Evolutionary conservation across 2,329 filamentous ascomycete species (phyloP).

Genomic region (Paracamarosporium sp.): DNA sequence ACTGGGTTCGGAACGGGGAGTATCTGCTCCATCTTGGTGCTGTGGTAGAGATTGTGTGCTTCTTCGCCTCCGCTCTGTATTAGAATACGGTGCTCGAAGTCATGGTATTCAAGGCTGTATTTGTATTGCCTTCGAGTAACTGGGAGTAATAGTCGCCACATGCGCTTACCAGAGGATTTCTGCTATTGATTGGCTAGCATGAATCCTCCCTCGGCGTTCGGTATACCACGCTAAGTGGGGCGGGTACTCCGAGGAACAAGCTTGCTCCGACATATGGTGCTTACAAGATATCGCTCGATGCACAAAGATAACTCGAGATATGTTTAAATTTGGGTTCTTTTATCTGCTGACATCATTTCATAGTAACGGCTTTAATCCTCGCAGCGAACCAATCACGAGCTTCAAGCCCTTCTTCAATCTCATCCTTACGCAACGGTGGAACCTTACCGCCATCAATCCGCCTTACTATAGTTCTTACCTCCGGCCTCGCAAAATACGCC

Average conservation of each 20-base stretch:
- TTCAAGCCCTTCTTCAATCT: background rate
- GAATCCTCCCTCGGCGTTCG: slow-evolving; percentile 7
- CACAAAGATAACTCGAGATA: background rate
- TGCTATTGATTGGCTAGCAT: background rate
- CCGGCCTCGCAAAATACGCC: background rate
- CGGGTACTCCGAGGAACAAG: background rate
- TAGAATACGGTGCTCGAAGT: background rate
- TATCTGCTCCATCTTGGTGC: slow-evolving; percentile 13
- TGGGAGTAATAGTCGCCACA: background rate
- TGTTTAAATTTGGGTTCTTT: background rate
- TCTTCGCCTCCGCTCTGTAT: too few relatives aligned
- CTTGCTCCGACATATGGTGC: background rate
- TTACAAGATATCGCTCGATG: background rate
- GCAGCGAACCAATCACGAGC: background rate
- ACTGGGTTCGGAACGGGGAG: slow-evolving; percentile 41
- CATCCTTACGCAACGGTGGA: background rate
- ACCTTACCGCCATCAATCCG: background rate
- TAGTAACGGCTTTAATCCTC: background rate
- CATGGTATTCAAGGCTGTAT: background rate
- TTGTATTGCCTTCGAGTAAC: too few relatives aligned
- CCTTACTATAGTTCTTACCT: background rate
- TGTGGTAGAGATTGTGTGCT: too few relatives aligned
- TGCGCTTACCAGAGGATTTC: background rate
- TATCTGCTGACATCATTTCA: background rate
- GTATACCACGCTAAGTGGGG: background rate